Evolutionary conservation across 2,329 filamentous ascomycete species (phyloP).

Genomic region (Sporothrix variecibatus): DNA sequence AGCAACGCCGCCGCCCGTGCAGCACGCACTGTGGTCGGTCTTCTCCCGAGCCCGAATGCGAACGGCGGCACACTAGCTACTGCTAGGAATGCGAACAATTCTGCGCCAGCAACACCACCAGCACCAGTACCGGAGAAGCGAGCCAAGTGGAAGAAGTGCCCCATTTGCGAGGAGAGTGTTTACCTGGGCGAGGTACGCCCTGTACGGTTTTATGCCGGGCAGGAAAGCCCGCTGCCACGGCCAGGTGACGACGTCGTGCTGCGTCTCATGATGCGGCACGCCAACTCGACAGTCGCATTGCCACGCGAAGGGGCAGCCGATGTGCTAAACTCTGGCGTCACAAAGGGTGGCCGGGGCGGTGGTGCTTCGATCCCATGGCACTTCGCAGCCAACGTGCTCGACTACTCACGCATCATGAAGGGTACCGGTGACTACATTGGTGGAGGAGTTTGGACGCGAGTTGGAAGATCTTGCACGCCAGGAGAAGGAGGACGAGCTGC

Average conservation of each 20-base stretch:
- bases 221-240: slow-evolving; percentile 77
- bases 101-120: neutral
- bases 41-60: slow-evolving; percentile 54
- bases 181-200: slow-evolving; percentile 88
- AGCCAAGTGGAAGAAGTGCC: slow-evolving; percentile 80
- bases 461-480: slow-evolving; percentile 72
- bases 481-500: slow-evolving; percentile 83
- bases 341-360: neutral
- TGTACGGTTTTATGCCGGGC: slow-evolving; percentile 86
- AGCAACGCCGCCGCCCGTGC: neutral
- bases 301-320: slow-evolving; percentile 78
- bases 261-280: slow-evolving; percentile 77
- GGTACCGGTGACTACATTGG: slow-evolving; percentile 91
- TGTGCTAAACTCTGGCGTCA: slow-evolving; percentile 60
- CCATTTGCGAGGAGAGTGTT: slow-evolving; percentile 92
- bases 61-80: slow-evolving; percentile 39
- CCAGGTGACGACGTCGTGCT: slow-evolving; percentile 89
- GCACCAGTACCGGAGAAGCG: slow-evolving; percentile 12
- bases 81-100: slow-evolving; percentile 11
- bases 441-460: slow-evolving; percentile 75
- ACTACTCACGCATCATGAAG: slow-evolving; percentile 95
- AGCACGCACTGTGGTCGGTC: neutral
- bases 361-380: slow-evolving; percentile 74
- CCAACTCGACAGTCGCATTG: slow-evolving; percentile 81
- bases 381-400: slow-evolving; percentile 83